Percentiles rank a stretch among this genome's conserved stretches.
phyloP scores from a whole-genome alignment of 257 asterid genomes.

The Capsicum pubescens region DNA sequence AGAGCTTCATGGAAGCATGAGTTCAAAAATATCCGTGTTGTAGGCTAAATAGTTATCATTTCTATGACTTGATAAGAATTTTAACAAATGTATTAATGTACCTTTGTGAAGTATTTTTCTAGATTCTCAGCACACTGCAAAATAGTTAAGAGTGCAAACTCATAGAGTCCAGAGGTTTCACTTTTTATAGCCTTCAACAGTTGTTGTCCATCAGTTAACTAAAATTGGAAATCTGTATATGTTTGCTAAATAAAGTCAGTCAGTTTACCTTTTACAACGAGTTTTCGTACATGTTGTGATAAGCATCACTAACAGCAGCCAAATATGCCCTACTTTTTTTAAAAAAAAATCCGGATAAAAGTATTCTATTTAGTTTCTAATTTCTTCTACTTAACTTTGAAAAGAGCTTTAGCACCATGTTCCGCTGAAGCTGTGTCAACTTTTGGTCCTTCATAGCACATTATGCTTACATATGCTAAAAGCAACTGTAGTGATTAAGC shows the following conservation, averaged over 20 bases:
- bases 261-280: constrained; percentile 69
- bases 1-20: background rate
- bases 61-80: background rate
- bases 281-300: constrained; percentile 54
- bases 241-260: background rate
- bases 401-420: constrained; percentile 82
- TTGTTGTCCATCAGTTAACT: constrained; percentile 28
- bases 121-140: constrained; percentile 82
- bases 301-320: constrained; percentile 69
- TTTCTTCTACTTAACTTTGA: constrained; percentile 88
- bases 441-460: constrained; percentile 91
- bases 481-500: constrained; percentile 59
- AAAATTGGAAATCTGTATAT: background rate
- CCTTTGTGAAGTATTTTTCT: constrained; percentile 86
- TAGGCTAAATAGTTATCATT: background rate
- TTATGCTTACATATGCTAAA: constrained; percentile 57
- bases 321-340: constrained; percentile 79
- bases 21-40: background rate
- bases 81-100: constrained; percentile 30
- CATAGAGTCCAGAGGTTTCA: constrained; percentile 82
- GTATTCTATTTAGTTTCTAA: constrained; percentile 85
- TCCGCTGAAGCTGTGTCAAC: constrained; percentile 72
- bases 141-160: constrained; percentile 71
- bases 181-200: constrained; percentile 72
- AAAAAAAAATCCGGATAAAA: constrained; percentile 67